Percentiles rank a stretch among this genome's conserved stretches.
These are phyloP conservation scores for Calamus simplicifolius DNA, from an alignment of 176 grass and related monocot genomes.

Conservation along the genomic window DNA sequence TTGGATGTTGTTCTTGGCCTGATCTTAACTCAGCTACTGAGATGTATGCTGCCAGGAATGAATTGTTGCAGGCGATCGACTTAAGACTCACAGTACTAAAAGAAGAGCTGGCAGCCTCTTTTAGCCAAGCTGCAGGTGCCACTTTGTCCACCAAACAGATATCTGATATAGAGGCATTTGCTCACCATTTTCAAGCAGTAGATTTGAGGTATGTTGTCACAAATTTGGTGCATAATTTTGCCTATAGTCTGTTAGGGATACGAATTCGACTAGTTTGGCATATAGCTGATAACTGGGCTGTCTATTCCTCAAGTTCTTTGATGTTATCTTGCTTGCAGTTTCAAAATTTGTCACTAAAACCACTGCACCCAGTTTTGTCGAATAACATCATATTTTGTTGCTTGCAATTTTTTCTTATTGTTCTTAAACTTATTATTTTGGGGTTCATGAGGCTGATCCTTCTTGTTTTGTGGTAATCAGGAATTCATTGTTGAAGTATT, in stretches of 20 bases:
- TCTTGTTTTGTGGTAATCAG: conserved; percentile 31
- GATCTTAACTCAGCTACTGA: conserved; percentile 21
- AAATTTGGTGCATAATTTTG: neutral
- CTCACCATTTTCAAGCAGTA: conserved; percentile 61
- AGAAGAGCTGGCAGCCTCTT: conserved; percentile 51
- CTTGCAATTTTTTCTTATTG: too few species aligned
- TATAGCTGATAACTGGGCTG: too few species aligned
- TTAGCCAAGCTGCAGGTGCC: conserved; percentile 48
- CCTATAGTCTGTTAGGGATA: too few species aligned
- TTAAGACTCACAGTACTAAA: conserved; percentile 74
- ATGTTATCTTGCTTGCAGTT: too few species aligned
- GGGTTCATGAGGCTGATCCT: conserved; percentile 20
- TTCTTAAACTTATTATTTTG: neutral
- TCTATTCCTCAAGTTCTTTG: too few species aligned
- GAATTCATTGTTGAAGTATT: conserved; percentile 60
- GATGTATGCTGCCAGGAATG: conserved; percentile 53
- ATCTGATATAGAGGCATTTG: conserved; percentile 61
- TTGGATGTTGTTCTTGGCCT: neutral
- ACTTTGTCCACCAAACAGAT: conserved; percentile 57
- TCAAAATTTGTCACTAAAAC: too few species aligned
- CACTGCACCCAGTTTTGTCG: too few species aligned
- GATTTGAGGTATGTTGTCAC: conserved; percentile 70
- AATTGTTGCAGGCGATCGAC: conserved; percentile 77
- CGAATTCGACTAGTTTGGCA: too few species aligned
- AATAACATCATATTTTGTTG: too few species aligned